phyloP scores from a whole-genome alignment of 148 eudicot genomes.

The Nepenthes mirabilis region DNA sequence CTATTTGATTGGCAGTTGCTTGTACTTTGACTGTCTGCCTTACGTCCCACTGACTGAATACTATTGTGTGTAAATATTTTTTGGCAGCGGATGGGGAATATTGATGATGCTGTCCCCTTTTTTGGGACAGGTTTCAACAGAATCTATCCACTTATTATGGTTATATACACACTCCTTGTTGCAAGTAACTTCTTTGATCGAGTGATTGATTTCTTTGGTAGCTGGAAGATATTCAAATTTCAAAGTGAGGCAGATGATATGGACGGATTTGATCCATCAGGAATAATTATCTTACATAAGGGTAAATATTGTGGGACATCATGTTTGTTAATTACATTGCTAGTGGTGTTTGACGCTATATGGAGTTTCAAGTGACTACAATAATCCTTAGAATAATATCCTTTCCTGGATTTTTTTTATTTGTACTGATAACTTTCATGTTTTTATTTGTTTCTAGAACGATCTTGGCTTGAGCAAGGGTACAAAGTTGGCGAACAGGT shows the following conservation, averaged over 20 bases:
- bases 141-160: constrained; percentile 90
- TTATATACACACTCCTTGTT: constrained; percentile 67
- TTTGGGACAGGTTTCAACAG: constrained; percentile 77
- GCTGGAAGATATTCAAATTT: constrained; percentile 68
- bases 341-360: neutral
- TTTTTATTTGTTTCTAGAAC: constrained; percentile 30
- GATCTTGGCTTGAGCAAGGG: constrained; percentile 87
- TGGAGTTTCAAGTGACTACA: no score
- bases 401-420: no score
- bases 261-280: constrained; percentile 94
- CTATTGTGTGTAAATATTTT: constrained; percentile 3
- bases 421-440: no score
- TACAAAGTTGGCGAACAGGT: constrained; percentile 76
- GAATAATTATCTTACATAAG: constrained; percentile 75
- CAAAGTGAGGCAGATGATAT: constrained; percentile 60
- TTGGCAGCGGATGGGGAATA: constrained; percentile 79
- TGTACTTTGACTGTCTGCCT: neutral
- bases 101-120: constrained; percentile 82
- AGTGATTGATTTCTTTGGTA: constrained; percentile 61
- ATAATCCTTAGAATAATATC: no score
- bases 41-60: neutral
- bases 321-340: neutral
- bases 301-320: constrained; percentile 19
- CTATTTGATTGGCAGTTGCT: no score
- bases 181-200: constrained; percentile 84